Percentiles rank a stretch among this genome's conserved stretches.
Conservation (phyloP, 768 basidiomycete species). For the Russula olivacea region DNA sequence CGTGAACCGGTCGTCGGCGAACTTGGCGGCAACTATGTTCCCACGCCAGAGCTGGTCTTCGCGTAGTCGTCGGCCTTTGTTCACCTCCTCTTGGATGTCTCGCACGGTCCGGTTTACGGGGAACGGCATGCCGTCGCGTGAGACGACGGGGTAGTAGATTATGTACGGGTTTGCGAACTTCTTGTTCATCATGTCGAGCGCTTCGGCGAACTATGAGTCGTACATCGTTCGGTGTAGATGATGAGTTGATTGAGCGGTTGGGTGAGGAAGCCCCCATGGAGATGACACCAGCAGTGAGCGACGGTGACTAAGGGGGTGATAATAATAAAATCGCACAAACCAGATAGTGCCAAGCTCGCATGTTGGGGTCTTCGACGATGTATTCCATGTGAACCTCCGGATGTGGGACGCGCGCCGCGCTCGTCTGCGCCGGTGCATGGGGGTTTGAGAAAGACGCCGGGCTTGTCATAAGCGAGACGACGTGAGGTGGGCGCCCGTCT, state of each 20-base stretch:
- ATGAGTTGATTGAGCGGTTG: not conserved
- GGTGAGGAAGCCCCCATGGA: not conserved
- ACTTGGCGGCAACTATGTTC: conserved; percentile 75
- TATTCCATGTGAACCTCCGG: conserved; percentile 85
- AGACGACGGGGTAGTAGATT: conserved; percentile 69
- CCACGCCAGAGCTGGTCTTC: conserved; percentile 73
- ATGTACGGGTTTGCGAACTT: conserved; percentile 77
- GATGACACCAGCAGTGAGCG: not conserved
- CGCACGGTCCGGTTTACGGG: conserved; percentile 71
- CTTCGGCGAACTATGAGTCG: conserved; percentile 53
- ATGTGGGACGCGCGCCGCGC: conserved; percentile 62
- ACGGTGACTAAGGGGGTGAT: not conserved
- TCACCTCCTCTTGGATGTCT: conserved; percentile 57
- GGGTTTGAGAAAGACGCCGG: conserved; percentile 29
- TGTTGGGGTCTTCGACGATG: conserved; percentile 65
- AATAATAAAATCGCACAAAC: conserved; percentile 35
- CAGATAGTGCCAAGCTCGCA: conserved; percentile 68
- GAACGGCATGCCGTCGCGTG: conserved; percentile 77
- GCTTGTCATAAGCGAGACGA: conserved; percentile 74
- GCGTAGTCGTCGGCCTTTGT: conserved; percentile 37
- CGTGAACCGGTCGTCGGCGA: conserved; percentile 40
- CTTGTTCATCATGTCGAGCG: conserved; percentile 73
- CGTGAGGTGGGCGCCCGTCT: conserved; percentile 69
- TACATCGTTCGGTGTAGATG: not conserved
- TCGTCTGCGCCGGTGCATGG: conserved; percentile 25